phyloP scores from a whole-genome alignment of 495 filamentous ascomycete genomes.

The Aspergillus incahuasiensis region DNA sequence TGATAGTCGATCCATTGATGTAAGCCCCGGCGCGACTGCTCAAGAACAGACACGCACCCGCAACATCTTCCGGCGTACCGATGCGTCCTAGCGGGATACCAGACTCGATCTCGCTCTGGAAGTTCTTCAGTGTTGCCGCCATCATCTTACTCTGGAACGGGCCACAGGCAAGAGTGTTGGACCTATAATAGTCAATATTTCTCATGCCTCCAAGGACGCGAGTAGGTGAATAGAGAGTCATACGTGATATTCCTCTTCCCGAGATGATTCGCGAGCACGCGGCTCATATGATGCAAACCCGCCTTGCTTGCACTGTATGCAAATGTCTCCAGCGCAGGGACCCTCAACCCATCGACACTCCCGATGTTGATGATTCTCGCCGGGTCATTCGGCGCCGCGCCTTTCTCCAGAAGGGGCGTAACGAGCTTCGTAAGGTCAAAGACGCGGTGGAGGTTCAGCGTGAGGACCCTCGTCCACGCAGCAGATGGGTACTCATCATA shows the following conservation, averaged over 20 bases:
- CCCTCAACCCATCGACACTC: constrained; percentile 62
- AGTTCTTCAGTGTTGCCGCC: constrained; percentile 60
- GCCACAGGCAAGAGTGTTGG: constrained; percentile 70
- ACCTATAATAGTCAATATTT: constrained; percentile 23
- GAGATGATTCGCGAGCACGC: constrained; percentile 67
- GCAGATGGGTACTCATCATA: constrained; percentile 63
- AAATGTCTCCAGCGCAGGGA: constrained; percentile 68
- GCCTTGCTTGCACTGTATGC: constrained; percentile 72
- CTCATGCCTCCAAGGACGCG: neutral
- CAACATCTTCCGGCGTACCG: constrained; percentile 66
- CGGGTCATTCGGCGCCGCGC: constrained; percentile 42
- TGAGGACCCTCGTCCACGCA: constrained; percentile 69
- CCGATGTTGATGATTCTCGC: constrained; percentile 73
- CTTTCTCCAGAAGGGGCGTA: constrained; percentile 65
- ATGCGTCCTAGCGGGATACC: constrained; percentile 68
- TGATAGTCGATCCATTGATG: constrained; percentile 73
- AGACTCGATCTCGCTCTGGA: constrained; percentile 56
- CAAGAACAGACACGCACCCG: constrained; percentile 72
- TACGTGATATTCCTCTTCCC: constrained; percentile 67
- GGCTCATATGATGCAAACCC: constrained; percentile 65
- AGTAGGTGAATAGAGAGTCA: neutral
- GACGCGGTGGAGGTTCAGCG: constrained; percentile 74
- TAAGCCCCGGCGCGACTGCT: constrained; percentile 65
- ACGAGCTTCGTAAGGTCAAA: constrained; percentile 73
- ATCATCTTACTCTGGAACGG: constrained; percentile 85